Conservation (phyloP, 768 basidiomycete genomes). For the Myochromella boudieri region DNA sequence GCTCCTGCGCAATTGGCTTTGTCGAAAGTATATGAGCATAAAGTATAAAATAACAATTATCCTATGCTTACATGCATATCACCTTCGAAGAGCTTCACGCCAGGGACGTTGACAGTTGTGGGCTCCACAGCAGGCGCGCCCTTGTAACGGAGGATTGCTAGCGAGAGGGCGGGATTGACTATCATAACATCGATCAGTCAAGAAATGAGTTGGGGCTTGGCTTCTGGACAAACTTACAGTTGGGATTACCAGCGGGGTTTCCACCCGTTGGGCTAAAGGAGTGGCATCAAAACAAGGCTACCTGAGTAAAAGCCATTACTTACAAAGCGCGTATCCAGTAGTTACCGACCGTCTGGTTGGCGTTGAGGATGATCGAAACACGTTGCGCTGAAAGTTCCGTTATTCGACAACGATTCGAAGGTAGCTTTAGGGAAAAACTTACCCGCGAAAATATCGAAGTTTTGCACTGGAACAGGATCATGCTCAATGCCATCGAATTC, state of each 20-base stretch:
- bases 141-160: constrained; percentile 29
- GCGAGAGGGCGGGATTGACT: constrained; percentile 21
- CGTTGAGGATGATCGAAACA: constrained; percentile 34
- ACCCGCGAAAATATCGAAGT: constrained; percentile 39
- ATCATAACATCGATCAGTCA: neutral
- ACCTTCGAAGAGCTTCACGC: constrained; percentile 23
- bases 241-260: constrained; percentile 11
- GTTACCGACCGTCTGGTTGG: constrained; percentile 41
- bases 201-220: too few species aligned
- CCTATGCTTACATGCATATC: constrained; percentile 27
- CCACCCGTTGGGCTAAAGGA: constrained; percentile 16
- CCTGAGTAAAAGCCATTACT: neutral
- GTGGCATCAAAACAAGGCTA: neutral
- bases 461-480: constrained; percentile 35
- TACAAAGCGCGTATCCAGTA: constrained; percentile 36
- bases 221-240: constrained; percentile 13
- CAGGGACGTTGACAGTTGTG: constrained; percentile 21
- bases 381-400: constrained; percentile 28
- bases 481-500: constrained; percentile 39
- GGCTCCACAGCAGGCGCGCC: constrained; percentile 33
- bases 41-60: neutral
- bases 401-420: neutral
- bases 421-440: constrained; percentile 6
- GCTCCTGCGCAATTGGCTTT: constrained; percentile 15
- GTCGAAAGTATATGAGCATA: neutral